Evolutionary conservation across 805 yeast genomes (phyloP).

Genomic region (Barnettozyma siamensis): DNA sequence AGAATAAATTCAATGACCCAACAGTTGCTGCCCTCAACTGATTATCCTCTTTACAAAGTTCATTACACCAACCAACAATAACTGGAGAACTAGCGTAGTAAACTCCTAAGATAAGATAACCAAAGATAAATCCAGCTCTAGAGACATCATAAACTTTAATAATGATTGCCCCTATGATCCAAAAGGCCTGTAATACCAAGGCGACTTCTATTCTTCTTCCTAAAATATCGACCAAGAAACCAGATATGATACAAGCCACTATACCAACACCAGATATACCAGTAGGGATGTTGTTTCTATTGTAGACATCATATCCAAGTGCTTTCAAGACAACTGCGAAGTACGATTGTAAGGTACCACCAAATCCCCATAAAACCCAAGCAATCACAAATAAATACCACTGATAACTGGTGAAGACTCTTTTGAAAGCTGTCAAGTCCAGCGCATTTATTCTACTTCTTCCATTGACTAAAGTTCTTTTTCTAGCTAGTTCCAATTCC

Average conservation of each 20-base stretch:
- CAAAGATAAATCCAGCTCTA: slow-evolving; percentile 14
- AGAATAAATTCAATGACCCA: slow-evolving; percentile 19
- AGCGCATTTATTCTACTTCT: slow-evolving; percentile 14
- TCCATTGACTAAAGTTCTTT: slow-evolving; percentile 14
- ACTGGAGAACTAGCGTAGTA: slow-evolving; percentile 15
- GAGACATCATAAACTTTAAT: slow-evolving; percentile 16
- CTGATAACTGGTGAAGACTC: slow-evolving; percentile 17
- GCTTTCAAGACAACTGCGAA: slow-evolving; percentile 18
- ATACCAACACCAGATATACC: slow-evolving; percentile 17
- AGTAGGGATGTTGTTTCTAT: slow-evolving; percentile 22
- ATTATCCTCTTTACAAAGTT: slow-evolving; percentile 20
- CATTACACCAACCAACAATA: slow-evolving; percentile 22
- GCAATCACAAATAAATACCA: slow-evolving; percentile 18
- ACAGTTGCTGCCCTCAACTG: slow-evolving; percentile 20
- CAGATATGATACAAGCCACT: slow-evolving; percentile 13
- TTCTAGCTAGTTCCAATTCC: slow-evolving; percentile 13
- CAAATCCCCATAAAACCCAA: slow-evolving; percentile 14
- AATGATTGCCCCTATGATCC: slow-evolving; percentile 17
- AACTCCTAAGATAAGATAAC: slow-evolving; percentile 15
- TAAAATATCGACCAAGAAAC: slow-evolving; percentile 16
- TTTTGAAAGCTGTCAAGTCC: slow-evolving; percentile 13
- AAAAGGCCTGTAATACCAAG: slow-evolving; percentile 4
- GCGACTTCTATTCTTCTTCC: slow-evolving; percentile 18
- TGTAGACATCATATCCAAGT: slow-evolving; percentile 19
- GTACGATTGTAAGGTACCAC: slow-evolving; percentile 11